Base-by-base conservation (phyloP, 2,329 filamentous ascomycete genomes). In the Zopfia rhizophila region DNA sequence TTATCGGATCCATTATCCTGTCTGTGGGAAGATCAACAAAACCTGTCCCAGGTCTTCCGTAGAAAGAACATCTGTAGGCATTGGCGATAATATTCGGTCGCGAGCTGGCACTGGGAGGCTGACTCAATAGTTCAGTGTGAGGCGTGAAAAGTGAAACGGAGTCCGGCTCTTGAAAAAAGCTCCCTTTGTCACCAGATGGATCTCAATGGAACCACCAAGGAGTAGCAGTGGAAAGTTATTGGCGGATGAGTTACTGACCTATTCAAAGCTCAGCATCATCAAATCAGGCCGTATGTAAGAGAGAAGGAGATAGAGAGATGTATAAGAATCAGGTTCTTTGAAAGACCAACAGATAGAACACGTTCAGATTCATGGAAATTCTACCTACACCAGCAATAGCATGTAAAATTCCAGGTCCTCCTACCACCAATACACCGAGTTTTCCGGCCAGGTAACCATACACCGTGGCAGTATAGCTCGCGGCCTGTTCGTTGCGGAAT, bases 401-500 rank as follows among this genome's bases (percentile, higher is more conserved):
- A 71, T 84, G 82, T 16, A 84, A 66, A 11, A 84, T 78, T 16
- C 82, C 82, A 6, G 82, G 82, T 7, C 82, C 82, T 38, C 81
- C 82, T 3, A 84, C 81, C n/a, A 82, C 77, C 27, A 84, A 70
- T 7, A 84, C 78, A 3, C 80, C 82, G 3, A 81, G 81, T 42
- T 63, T 75, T 14, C 80, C 80, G 3, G 79, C 83, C 55, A 84
- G 70, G 53, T 82, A 84, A 11, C 81, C 81, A 74, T 84, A 83
- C 5, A 78, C 78, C 35, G 78, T 80, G 3, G 82, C 81, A 8
- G 82, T 81, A 72, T 84, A 84, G 52, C 76, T 77, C 22, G 78
- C 80, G 8, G 82, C 79, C 63, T 85, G 81, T 54, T 85, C 81
- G 53, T 84, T 84, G 21, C 82, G 71, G 54, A 83, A 84, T 18